These are phyloP conservation scores for Acanthamoeba lugdunensis DNA, from an alignment of 208 protist genomes.

Conservation along the genomic window DNA sequence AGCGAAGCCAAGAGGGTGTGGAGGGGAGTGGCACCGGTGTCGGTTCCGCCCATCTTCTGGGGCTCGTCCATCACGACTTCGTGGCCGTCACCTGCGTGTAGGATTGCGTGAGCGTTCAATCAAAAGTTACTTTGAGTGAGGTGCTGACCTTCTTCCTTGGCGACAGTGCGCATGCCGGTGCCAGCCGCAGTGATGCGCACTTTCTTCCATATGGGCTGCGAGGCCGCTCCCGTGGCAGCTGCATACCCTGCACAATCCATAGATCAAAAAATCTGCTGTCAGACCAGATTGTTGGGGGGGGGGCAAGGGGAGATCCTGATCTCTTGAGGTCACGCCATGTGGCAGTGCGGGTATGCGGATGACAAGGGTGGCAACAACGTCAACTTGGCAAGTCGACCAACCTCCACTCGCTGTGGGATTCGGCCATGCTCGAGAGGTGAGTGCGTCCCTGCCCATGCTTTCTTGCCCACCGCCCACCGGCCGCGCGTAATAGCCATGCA, in stretches of 20 bases:
- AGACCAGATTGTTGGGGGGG: too few species aligned
- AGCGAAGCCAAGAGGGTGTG: conserved; percentile 43
- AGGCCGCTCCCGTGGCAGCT: background rate
- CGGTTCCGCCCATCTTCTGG: conserved; percentile 12
- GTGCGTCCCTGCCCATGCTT: background rate
- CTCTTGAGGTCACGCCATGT: too few species aligned
- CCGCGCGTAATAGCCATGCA: too few species aligned
- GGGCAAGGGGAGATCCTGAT: background rate
- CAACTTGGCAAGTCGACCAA: background rate
- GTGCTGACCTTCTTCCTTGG: background rate
- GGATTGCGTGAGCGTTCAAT: background rate
- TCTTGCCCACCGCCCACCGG: too few species aligned
- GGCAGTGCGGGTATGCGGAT: background rate
- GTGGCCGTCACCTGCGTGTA: background rate
- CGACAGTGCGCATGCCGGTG: background rate
- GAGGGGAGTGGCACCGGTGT: conserved; percentile 37
- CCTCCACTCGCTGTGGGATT: conserved; percentile 26
- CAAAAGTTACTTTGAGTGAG: background rate
- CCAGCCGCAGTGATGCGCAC: background rate
- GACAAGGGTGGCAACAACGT: background rate
- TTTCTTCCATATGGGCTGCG: conserved; percentile 56
- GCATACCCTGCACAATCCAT: background rate
- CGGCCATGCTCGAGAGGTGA: background rate
- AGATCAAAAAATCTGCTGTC: too few species aligned
- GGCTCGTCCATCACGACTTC: conserved; percentile 28